phyloP scores from a whole-genome alignment of 169 alveolate genomes.

The Eimeria brunetti region DNA sequence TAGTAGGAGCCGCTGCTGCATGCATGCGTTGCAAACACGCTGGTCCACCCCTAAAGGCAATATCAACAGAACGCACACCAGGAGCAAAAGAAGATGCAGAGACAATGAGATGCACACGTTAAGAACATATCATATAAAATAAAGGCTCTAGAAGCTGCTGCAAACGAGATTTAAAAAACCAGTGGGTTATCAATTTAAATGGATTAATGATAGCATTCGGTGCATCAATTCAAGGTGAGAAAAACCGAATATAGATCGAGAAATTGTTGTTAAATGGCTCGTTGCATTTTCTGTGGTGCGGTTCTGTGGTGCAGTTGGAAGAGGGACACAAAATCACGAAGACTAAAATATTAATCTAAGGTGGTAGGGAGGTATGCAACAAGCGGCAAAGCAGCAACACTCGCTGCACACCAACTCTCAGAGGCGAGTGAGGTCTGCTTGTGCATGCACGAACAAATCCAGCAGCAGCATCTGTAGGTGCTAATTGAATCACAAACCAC shows the following conservation, averaged over 20 bases:
- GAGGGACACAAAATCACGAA: too few species aligned
- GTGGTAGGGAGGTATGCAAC: not conserved
- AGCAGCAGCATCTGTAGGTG: not conserved
- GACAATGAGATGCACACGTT: not conserved
- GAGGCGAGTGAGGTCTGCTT: not conserved
- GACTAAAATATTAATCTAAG: not conserved
- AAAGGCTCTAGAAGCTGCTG: too few species aligned
- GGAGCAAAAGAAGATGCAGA: not conserved
- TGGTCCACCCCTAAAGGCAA: slow-evolving; percentile 79
- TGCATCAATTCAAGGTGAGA: too few species aligned
- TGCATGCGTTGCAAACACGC: slow-evolving; percentile 81
- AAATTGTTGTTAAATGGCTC: too few species aligned
- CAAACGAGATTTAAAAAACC: too few species aligned
- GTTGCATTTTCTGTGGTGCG: not conserved
- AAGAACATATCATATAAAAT: not conserved
- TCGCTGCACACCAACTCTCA: too few species aligned
- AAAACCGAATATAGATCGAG: too few species aligned
- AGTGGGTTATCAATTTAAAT: too few species aligned
- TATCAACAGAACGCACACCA: not conserved
- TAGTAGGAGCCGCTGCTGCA: slow-evolving; percentile 77
- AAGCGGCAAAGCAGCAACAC: not conserved
- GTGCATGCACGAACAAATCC: not conserved
- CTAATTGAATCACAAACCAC: not conserved
- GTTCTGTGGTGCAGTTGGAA: not conserved
- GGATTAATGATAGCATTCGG: too few species aligned